Base-by-base conservation (phyloP, 2,329 filamentous ascomycete genomes). In the Colletotrichum destructivum region DNA sequence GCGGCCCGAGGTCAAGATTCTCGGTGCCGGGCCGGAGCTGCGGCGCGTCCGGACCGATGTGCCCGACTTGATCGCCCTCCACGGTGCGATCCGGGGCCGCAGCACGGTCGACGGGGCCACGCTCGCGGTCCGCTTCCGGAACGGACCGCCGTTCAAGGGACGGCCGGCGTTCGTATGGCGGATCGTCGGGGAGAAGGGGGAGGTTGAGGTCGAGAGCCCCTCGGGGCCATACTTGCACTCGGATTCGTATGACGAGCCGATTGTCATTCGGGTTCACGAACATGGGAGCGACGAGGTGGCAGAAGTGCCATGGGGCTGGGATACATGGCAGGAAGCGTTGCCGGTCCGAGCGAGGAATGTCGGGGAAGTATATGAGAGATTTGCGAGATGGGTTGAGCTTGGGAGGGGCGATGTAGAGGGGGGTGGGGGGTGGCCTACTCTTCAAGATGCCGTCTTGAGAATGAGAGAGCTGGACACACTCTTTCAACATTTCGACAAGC, bases 281-380 rank as follows among this genome's bases (percentile, higher is more conserved):
- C 84, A 84, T 44, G 83, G 79, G 26, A 85, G 80, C 0, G 83
- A 85, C 31, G 75, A 82, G 12, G 80, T 88, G 1, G 82, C 86
- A 15, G 74, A 81, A 4, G 77, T 88, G 0, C 73, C 81, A 0
- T 85, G 84, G 80, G 77, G 81, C 8, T 89, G 84, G 81, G 78
- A 82, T 21, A 82, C 83, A 3, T 87, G 84, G 79, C 86, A 86
- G 75, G 80, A 84, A 23, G 81, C 84, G 11, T 71, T 89, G n/a
- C 84, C 86, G 0, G 46, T 83, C 1, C 75, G 80, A 7, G 84
- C 82, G 0, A 82, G 86, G 62, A 87, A 84, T 72, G 85, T 91
- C 38, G 89, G 84, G 0, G 83, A 82, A 38, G 75, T 90, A 0
- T 92, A 91, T 79, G 89, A 92, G 75, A 83, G 82, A 1, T 89